A percentile compares a stretch with the other conserved stretches of the same genome.
Evolutionary conservation across 2,329 filamentous ascomycete species (phyloP).

Genomic region (Saccharata proteae): DNA sequence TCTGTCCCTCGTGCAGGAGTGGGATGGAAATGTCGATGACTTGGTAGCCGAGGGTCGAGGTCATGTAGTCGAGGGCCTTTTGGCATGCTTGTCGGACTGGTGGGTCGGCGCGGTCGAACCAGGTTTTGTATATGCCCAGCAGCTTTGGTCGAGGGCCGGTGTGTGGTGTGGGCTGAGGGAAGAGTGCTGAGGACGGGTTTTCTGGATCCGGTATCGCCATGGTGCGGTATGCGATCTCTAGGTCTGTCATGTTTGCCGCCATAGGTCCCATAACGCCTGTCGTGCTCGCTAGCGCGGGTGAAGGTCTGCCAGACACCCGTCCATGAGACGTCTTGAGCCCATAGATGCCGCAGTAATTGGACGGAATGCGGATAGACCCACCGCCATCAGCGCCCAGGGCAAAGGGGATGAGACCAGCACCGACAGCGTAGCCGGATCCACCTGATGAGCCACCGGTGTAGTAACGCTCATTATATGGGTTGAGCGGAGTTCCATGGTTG

Average conservation of each 20-base stretch:
- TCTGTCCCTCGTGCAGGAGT: constrained; percentile 56
- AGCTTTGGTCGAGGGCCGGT: constrained; percentile 36
- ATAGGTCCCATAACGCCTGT: constrained; percentile 64
- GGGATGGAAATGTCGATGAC: constrained; percentile 53
- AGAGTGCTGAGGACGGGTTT: constrained; percentile 48
- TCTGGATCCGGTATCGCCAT: constrained; percentile 62
- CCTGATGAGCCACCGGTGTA: constrained; percentile 75
- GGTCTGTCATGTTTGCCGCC: constrained; percentile 61
- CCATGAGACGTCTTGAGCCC: constrained; percentile 71
- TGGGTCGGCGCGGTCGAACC: constrained; percentile 58
- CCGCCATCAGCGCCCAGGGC: constrained; percentile 60
- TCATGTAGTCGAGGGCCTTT: constrained; percentile 47
- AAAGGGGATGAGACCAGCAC: constrained; percentile 61
- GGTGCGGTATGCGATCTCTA: constrained; percentile 69
- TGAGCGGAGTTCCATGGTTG: constrained; percentile 56
- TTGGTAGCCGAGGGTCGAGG: constrained; percentile 39
- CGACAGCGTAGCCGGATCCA: constrained; percentile 59
- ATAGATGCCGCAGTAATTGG: constrained; percentile 66
- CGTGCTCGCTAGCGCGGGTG: constrained; percentile 45
- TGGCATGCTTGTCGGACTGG: constrained; percentile 51
- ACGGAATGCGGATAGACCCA: constrained; percentile 62
- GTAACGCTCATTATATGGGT: constrained; percentile 64
- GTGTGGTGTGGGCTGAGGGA: constrained; percentile 38
- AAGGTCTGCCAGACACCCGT: constrained; percentile 50
- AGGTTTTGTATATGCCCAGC: constrained; percentile 58